Base-by-base conservation (phyloP, 164 flowering plant species). In the Malania oleifera region DNA sequence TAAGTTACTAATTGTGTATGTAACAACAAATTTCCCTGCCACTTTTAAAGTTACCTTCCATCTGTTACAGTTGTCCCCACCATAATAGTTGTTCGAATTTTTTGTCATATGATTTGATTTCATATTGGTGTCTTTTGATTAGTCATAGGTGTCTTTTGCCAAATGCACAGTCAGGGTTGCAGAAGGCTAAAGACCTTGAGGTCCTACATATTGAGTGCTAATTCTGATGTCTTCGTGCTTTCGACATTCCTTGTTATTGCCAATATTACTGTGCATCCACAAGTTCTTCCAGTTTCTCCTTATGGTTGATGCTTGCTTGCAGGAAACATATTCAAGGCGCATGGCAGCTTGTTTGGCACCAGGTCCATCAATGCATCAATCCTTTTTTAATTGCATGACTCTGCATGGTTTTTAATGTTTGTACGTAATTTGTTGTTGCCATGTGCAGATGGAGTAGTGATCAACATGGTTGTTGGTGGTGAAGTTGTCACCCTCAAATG, bases 391-490 rank as follows among this genome's bases (percentile, higher is more conserved):
- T 35, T 19, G 2, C 20, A 15, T 34, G n/a, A 41, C n/a, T n/a
- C n/a, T n/a, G n/a, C 25, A 3, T 47, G 14, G 12, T 18, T 48
- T 63, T 34, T 54, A 44, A 26, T n/a, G 26, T 56, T 8, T 44
- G 50, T 19, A 35, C 57, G 37, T 58, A 28, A 31, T 39, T 50
- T 14, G 53, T 6, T 15, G 44, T 55, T n/a, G 46, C 47, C 57
- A 55, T 71, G n/a, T 73, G 73, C 82, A 95, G 98, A 91, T 83
- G 99, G 97, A 41, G 81, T 91, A 39, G 91, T 91, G 57, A 87
- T 91, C 62, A 95, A 87, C 73, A 87, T 91, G 96, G 96, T 91
- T 70, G 93, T 84, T 61, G 99, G 99, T 26, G 99, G 99, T 72
- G 98, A 93, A 80, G 97, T 95, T 46, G 82, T 81, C 53, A 79